These are phyloP conservation scores for Penicillium fuscoglaucum DNA, from an alignment of 2,329 filamentous ascomycete species.

Conservation along the genomic window DNA sequence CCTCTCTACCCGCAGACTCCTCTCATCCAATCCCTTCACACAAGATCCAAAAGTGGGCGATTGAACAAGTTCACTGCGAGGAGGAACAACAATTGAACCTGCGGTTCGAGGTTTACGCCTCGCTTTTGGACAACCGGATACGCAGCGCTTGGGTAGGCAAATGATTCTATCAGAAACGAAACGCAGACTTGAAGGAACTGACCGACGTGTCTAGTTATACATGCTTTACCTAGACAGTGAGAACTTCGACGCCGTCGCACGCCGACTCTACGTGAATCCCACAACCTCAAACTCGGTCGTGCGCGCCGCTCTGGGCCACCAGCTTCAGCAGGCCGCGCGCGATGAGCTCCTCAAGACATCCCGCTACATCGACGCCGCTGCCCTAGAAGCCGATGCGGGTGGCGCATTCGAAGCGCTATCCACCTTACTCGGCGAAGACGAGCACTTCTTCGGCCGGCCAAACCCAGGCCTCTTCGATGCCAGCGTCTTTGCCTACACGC, in stretches of 20 bases:
- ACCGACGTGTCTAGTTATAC: constrained; percentile 59
- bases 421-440: constrained; percentile 56
- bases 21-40: constrained; percentile 58
- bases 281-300: constrained; percentile 64
- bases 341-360: constrained; percentile 69
- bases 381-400: constrained; percentile 60
- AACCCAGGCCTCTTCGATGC: constrained; percentile 80
- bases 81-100: constrained; percentile 54
- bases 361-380: constrained; percentile 55
- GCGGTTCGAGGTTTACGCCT: constrained; percentile 72
- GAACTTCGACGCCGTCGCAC: constrained; percentile 67
- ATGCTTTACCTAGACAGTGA: constrained; percentile 72
- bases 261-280: constrained; percentile 67
- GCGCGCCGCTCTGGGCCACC: constrained; percentile 60
- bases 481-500: constrained; percentile 83
- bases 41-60: constrained; percentile 69
- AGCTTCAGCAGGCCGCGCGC: constrained; percentile 72
- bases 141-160: constrained; percentile 75
- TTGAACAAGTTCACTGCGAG: constrained; percentile 50
- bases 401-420: constrained; percentile 65
- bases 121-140: constrained; percentile 74
- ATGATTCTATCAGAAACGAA: neutral
- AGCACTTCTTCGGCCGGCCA: constrained; percentile 61
- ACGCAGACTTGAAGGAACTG: neutral
- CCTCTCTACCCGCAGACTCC: constrained; percentile 47